phyloP scores from a whole-genome alignment of 2,329 filamentous ascomycete species.

The Simplicillium aogashimaense region DNA sequence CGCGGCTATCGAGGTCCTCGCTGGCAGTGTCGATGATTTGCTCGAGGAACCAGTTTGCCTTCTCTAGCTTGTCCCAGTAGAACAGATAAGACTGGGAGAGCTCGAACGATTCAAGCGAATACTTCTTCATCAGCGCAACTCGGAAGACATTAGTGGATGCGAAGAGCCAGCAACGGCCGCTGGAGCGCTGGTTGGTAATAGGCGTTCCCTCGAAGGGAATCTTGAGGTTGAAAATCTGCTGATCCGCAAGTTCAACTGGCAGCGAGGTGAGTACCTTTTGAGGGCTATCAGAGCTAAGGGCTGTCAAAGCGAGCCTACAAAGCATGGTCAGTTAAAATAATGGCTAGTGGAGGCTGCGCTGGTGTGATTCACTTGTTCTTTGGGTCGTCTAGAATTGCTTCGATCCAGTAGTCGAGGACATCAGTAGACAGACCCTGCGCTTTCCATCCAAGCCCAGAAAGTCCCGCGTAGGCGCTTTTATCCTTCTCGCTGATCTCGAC shows the following conservation, averaged over 20 bases:
- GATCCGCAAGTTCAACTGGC: slow-evolving; percentile 54
- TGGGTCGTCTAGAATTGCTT: slow-evolving; percentile 50
- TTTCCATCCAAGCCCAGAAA: slow-evolving; percentile 3
- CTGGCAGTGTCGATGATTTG: slow-evolving; percentile 66
- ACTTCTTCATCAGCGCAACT: slow-evolving; percentile 76
- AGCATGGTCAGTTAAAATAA: neutral
- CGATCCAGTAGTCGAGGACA: slow-evolving; percentile 48
- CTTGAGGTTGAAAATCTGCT: slow-evolving; percentile 73
- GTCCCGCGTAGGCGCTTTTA: too few relatives aligned
- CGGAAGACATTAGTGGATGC: slow-evolving; percentile 87
- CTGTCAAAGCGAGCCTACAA: slow-evolving; percentile 61
- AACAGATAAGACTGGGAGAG: slow-evolving; percentile 83
- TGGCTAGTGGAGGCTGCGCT: neutral
- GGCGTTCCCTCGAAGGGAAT: slow-evolving; percentile 75
- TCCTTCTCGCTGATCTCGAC: neutral
- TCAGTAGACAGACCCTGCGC: slow-evolving; percentile 40
- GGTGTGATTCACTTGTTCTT: slow-evolving; percentile 45
- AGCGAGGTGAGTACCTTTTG: slow-evolving; percentile 55
- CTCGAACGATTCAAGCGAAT: slow-evolving; percentile 69
- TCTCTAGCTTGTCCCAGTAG: slow-evolving; percentile 92
- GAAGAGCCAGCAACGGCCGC: slow-evolving; percentile 86
- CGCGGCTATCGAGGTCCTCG: slow-evolving; percentile 60
- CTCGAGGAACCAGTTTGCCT: slow-evolving; percentile 82
- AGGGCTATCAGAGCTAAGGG: slow-evolving; percentile 59
- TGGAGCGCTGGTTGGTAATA: slow-evolving; percentile 74